Conservation (phyloP, 1,139 yeast genomes). For the Pneumocystis oryctolagi region DNA sequence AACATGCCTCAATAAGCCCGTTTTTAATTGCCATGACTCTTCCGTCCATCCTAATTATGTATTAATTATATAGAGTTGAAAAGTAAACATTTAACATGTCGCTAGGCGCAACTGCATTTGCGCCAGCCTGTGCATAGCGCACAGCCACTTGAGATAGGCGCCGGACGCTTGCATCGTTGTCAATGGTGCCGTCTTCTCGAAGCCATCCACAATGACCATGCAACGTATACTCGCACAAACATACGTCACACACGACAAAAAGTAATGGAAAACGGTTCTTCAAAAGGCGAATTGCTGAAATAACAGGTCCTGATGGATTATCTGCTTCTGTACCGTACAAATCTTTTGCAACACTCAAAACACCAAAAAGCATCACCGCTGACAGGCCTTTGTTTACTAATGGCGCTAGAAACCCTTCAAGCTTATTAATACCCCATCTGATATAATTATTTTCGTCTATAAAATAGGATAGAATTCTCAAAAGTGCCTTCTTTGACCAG, state of each 20-base stretch:
- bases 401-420: conserved; percentile 53
- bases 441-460: background rate
- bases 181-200: conserved; percentile 70
- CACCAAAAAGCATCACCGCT: conserved; percentile 85
- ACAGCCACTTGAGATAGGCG: conserved; percentile 91
- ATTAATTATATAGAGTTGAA: background rate
- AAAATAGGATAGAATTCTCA: conserved; percentile 1
- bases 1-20: conserved; percentile 66
- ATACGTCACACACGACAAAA: conserved; percentile 84
- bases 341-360: conserved; percentile 71
- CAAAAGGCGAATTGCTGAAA: conserved; percentile 54
- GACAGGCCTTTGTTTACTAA: conserved; percentile 69
- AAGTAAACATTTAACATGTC: conserved; percentile 42
- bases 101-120: conserved; percentile 73
- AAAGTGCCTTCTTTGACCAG: conserved; percentile 54
- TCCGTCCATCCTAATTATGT: conserved; percentile 50
- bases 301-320: conserved; percentile 93
- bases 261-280: conserved; percentile 57
- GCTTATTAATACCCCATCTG: conserved; percentile 57
- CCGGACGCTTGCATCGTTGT: conserved; percentile 58
- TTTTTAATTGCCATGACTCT: conserved; percentile 74
- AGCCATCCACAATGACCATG: conserved; percentile 96
- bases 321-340: conserved; percentile 79
- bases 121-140: conserved; percentile 76
- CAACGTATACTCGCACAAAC: conserved; percentile 88